These are phyloP conservation scores for Ceratocystis destructans DNA, from an alignment of 2,329 filamentous ascomycete species.

Conservation along the genomic window DNA sequence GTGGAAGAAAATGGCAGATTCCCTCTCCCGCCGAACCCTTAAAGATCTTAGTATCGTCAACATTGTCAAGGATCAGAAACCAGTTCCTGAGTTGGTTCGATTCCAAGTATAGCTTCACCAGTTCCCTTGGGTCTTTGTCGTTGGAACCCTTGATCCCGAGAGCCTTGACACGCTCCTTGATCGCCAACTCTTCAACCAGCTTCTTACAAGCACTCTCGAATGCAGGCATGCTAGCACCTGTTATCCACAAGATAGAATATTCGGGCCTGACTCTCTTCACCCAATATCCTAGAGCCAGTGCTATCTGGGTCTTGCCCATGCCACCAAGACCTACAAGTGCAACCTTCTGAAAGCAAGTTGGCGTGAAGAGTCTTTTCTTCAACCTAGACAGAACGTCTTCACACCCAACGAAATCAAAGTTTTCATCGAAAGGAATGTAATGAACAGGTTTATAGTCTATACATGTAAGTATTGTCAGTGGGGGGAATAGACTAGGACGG, in stretches of 20 bases:
- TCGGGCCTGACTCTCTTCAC: not conserved
- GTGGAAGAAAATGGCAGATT: constrained; percentile 24
- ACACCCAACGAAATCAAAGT: not conserved
- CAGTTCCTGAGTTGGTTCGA: constrained; percentile 20
- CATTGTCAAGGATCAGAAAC: constrained; percentile 23
- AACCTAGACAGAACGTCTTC: not conserved
- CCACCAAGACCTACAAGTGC: not conserved
- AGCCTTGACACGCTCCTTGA: not conserved
- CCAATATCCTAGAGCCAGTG: not conserved
- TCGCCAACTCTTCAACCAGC: not conserved
- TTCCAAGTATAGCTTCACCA: constrained; percentile 19
- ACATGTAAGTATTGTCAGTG: not conserved
- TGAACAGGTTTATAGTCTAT: not conserved
- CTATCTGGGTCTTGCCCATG: not conserved
- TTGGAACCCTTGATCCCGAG: not conserved
- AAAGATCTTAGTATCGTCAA: constrained; percentile 19
- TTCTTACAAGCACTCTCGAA: not conserved
- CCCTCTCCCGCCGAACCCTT: not conserved
- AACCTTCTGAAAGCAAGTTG: not conserved
- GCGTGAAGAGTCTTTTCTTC: not conserved
- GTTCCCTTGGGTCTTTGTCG: constrained; percentile 7
- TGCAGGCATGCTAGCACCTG: not conserved
- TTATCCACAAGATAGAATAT: constrained; percentile 3
- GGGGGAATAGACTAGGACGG: not conserved
- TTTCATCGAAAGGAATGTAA: not conserved